Percentiles rank a stretch among this genome's conserved stretches.
phyloP scores from a whole-genome alignment of 805 yeast species.

The Candida nanaspora region DNA sequence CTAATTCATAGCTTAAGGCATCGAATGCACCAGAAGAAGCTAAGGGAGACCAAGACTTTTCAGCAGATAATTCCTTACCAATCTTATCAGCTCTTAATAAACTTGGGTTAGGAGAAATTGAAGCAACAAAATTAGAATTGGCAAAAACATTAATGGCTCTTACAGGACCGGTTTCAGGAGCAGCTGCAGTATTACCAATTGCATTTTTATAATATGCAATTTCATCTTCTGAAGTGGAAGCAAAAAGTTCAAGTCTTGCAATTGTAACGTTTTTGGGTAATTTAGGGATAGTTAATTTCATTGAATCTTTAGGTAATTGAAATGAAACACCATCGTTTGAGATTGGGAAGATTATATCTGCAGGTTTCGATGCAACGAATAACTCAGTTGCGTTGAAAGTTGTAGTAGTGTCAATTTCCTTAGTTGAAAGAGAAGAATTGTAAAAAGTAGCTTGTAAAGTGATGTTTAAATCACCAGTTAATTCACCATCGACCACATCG shows the following conservation, averaged over 20 bases:
- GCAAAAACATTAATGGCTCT: constrained; percentile 22
- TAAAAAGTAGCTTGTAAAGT: constrained; percentile 17
- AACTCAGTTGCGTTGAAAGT: constrained; percentile 6
- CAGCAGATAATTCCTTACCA: constrained; percentile 7
- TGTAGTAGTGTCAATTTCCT: too few relatives aligned
- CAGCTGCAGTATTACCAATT: constrained; percentile 8
- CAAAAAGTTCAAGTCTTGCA: constrained; percentile 21
- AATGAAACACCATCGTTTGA: constrained; percentile 14
- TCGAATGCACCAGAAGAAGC: constrained; percentile 22
- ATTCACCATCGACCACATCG: constrained; percentile 19
- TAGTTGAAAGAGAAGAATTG: constrained; percentile 13
- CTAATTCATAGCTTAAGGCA: constrained; percentile 22
- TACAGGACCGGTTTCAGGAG: constrained; percentile 17
- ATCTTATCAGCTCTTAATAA: constrained; percentile 20
- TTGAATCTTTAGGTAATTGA: constrained; percentile 14
- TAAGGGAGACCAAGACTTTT: constrained; percentile 18
- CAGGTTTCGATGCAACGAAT: constrained; percentile 17
- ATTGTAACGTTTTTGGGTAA: constrained; percentile 16
- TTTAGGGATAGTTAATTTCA: constrained; percentile 17
- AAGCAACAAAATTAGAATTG: constrained; percentile 15
- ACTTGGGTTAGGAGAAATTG: constrained; percentile 24
- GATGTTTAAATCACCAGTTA: constrained; percentile 11
- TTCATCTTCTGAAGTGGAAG: constrained; percentile 24
- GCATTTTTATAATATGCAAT: constrained; percentile 14
- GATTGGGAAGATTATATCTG: constrained; percentile 18